Base-by-base conservation (phyloP, 768 basidiomycete species). In the Hericium erinaceus region DNA sequence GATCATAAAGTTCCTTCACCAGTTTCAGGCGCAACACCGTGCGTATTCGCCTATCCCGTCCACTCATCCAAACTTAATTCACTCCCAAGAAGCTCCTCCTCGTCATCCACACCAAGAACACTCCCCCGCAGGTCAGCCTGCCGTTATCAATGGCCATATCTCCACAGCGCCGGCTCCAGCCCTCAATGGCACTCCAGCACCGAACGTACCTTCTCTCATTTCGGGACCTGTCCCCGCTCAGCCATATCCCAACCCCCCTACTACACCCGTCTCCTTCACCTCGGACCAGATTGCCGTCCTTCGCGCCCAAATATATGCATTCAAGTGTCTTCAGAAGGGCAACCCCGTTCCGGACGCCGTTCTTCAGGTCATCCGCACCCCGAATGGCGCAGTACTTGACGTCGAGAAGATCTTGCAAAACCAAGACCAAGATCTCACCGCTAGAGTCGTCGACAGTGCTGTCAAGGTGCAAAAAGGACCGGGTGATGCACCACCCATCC, bases 221-320 rank as follows among this genome's bases (percentile, higher is more conserved):
- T 74, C 78, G 5, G 83, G 81, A 6, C 74, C 79, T 48, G 68
- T 76, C 22, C 77, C 84, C 12, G 66, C 75, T 1, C 81, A 78
- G 52, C 60, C 78, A 12, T 73, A 76, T 40, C 81, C 81, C 12
- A 69, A 75, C 18, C 74, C 79, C n/a, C 80, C 86, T 2, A 77
- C 81, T 28, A 85, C 87, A 0, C 87, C 89, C 40, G 82, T 92
- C 33, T 86, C 87, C 4, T 92, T 95, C 66, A 85, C 88, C 4
- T 73, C 68, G 0, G 85, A 88, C 58, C 92, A 92, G 65, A 83
- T 92, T 50, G 76, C 74, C 57, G 80, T 85, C 10, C 78, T 93
- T n/a, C 80, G 87, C 13, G 83, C 87, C 0, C 91, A 93, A 63
- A 92, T 93, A 15, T 80, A 85, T 52, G 90, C 91, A 3, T 92